Percentiles rank a stretch among this genome's conserved stretches.
Evolutionary conservation across 2,329 filamentous ascomycete species (phyloP).

Genomic region (Pyrenophora graminea): DNA sequence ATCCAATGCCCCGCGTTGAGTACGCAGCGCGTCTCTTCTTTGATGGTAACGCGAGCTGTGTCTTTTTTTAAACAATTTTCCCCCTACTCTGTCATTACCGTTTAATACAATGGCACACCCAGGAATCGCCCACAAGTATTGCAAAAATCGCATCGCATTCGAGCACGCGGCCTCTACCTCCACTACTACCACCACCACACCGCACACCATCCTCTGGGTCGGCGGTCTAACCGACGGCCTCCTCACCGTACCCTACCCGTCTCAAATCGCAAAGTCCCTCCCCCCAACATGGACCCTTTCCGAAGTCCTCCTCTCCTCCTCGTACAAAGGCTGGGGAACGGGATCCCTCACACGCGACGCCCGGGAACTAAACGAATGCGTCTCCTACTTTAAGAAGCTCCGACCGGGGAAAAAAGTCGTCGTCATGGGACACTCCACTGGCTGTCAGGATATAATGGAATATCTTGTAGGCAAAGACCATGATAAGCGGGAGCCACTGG

Average conservation of each 20-base stretch:
- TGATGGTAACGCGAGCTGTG: background rate
- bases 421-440: conserved; percentile 71
- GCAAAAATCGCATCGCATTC: conserved; percentile 50
- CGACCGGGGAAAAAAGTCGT: conserved; percentile 59
- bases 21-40: no score
- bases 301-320: conserved; percentile 56
- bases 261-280: conserved; percentile 54
- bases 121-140: conserved; percentile 51
- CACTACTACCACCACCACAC: conserved; percentile 24
- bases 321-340: conserved; percentile 60
- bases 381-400: conserved; percentile 54
- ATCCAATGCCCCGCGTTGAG: no score
- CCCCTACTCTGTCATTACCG: no score
- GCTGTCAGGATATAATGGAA: conserved; percentile 69
- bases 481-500: conserved; percentile 57
- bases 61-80: no score
- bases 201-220: conserved; percentile 69
- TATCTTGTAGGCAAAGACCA: conserved; percentile 54
- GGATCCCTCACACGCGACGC: conserved; percentile 59
- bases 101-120: conserved; percentile 32
- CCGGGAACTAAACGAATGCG: conserved; percentile 57
- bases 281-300: conserved; percentile 58
- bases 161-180: conserved; percentile 46
- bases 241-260: conserved; percentile 65
- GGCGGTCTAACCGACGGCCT: conserved; percentile 73